A percentile compares a stretch with the other conserved stretches of the same genome.
phyloP scores from a whole-genome alignment of 441 rosid genomes.

The Brassica balearica region DNA sequence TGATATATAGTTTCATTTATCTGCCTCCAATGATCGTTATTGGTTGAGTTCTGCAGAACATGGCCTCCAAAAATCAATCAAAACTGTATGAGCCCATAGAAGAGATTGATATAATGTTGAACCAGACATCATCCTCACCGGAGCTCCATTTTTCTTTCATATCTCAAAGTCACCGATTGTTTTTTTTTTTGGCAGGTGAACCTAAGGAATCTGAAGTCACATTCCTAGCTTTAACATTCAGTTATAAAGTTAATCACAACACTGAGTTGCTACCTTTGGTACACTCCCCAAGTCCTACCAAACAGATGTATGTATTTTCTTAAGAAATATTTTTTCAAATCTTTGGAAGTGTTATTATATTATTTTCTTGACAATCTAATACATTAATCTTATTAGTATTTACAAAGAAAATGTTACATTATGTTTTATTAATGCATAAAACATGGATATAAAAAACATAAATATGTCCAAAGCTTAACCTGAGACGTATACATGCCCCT shows the following conservation, averaged over 20 bases:
- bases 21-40: slow-evolving; percentile 29
- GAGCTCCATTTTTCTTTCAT: slow-evolving; percentile 25
- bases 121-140: slow-evolving; percentile 42
- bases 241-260: slow-evolving; percentile 42
- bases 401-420: too few relatives aligned
- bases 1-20: background rate
- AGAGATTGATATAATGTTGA: slow-evolving; percentile 83
- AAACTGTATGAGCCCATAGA: slow-evolving; percentile 76
- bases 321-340: background rate
- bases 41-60: slow-evolving; percentile 54
- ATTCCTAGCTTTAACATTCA: slow-evolving; percentile 64
- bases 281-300: background rate
- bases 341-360: too few relatives aligned
- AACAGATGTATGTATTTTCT: background rate
- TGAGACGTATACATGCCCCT: too few relatives aligned
- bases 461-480: too few relatives aligned
- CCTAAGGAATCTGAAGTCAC: slow-evolving; percentile 79
- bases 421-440: too few relatives aligned
- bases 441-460: too few relatives aligned
- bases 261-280: slow-evolving; percentile 1
- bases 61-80: slow-evolving; percentile 83
- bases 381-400: too few relatives aligned
- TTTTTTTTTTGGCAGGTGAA: slow-evolving; percentile 56
- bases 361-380: too few relatives aligned
- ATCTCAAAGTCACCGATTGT: background rate